These are phyloP conservation scores for Stephania yunnanensis DNA, from an alignment of 164 flowering plant genomes.

Conservation along the genomic window DNA sequence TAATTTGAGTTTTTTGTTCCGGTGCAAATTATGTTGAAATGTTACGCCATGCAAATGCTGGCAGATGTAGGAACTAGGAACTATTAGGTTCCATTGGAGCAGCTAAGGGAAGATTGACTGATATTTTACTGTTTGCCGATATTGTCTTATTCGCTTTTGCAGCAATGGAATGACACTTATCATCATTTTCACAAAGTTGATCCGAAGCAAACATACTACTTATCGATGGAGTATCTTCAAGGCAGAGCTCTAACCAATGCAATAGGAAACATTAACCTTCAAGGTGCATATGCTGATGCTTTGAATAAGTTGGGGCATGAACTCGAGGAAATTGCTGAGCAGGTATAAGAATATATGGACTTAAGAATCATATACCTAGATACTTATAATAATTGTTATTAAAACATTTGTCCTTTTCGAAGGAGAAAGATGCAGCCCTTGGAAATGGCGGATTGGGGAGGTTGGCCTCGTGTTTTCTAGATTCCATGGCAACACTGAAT, in stretches of 20 bases:
- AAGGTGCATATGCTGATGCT: constrained; percentile 78
- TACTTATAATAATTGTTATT: background rate
- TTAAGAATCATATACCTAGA: background rate
- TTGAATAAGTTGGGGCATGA: constrained; percentile 75
- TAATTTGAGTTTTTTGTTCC: no score
- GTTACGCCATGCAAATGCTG: background rate
- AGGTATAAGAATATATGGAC: constrained; percentile 34
- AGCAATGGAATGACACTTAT: constrained; percentile 99
- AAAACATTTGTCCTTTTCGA: constrained; percentile 6
- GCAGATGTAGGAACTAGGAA: background rate
- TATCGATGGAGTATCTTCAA: constrained; percentile 97
- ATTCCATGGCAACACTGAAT: constrained; percentile 92
- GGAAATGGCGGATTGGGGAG: constrained; percentile 99
- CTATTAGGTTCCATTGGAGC: background rate
- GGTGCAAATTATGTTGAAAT: no score
- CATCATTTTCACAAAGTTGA: constrained; percentile 69
- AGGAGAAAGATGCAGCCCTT: constrained; percentile 99
- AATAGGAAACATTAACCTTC: constrained; percentile 69
- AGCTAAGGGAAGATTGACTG: background rate
- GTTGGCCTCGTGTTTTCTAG: constrained; percentile 96
- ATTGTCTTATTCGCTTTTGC: constrained; percentile 17
- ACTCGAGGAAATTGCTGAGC: constrained; percentile 76
- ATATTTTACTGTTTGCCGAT: background rate
- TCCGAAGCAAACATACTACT: constrained; percentile 92
- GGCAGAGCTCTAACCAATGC: constrained; percentile 93